Percentiles rank a stretch among this genome's conserved stretches.
Conservation (phyloP, 805 yeast species). For the Teunomyces gatunensis region DNA sequence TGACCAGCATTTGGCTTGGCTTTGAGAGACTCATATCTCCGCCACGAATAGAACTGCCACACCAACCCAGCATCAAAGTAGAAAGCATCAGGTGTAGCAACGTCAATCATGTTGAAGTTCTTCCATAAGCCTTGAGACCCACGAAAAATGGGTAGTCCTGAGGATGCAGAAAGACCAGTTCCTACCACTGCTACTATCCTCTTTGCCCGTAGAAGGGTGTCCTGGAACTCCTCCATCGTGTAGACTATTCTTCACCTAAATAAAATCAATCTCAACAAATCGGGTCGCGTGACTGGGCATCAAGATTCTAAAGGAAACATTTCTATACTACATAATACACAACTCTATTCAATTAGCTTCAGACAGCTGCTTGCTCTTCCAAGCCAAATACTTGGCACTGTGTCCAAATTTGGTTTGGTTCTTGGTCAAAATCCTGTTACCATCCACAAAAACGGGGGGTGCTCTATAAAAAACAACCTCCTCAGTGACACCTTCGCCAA, state of each 20-base stretch:
- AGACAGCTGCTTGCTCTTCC: slow-evolving; percentile 11
- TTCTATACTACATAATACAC: slow-evolving; percentile 6
- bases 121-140: slow-evolving; percentile 78
- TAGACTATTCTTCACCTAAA: background rate
- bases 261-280: background rate
- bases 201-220: slow-evolving; percentile 38
- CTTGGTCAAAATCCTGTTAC: slow-evolving; percentile 27
- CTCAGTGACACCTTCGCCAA: slow-evolving; percentile 10
- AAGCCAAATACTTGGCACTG: slow-evolving; percentile 67
- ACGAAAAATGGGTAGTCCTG: slow-evolving; percentile 74
- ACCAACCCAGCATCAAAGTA: slow-evolving; percentile 79
- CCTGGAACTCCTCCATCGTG: slow-evolving; percentile 46
- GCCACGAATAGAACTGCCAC: slow-evolving; percentile 82
- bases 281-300: background rate
- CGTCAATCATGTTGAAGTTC: slow-evolving; percentile 71
- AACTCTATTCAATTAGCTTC: background rate
- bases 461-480: slow-evolving; percentile 63
- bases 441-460: slow-evolving; percentile 50
- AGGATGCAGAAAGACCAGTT: slow-evolving; percentile 76
- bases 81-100: slow-evolving; percentile 92
- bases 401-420: slow-evolving; percentile 54
- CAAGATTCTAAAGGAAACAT: background rate
- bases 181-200: slow-evolving; percentile 69
- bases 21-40: slow-evolving; percentile 60
- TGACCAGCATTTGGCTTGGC: slow-evolving; percentile 79